These are phyloP conservation scores for Agaricus blazei DNA, from an alignment of 768 basidiomycete genomes.

Conservation along the genomic window DNA sequence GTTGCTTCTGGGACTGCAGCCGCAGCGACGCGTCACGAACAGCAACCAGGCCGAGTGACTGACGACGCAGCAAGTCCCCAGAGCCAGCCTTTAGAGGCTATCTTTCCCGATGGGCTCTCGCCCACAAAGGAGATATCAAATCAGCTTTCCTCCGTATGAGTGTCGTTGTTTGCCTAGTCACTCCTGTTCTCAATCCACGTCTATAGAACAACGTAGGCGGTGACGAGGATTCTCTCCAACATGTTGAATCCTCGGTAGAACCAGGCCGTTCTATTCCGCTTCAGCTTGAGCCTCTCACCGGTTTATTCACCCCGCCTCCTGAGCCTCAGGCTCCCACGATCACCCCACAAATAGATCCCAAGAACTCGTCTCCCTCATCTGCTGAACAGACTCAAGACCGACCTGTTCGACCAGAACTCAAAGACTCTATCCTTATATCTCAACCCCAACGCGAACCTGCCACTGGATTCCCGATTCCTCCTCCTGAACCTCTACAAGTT, in stretches of 20 bases:
- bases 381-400: too few species aligned
- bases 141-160: not conserved
- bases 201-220: not conserved
- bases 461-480: constrained; percentile 17
- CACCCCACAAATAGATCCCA: constrained; percentile 21
- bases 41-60: not conserved
- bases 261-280: not conserved
- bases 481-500: constrained; percentile 37
- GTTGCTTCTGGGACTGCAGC: not conserved
- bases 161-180: too few species aligned
- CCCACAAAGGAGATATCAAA: not conserved
- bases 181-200: not conserved
- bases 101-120: not conserved
- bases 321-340: constrained; percentile 31
- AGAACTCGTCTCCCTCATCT: too few species aligned
- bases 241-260: not conserved
- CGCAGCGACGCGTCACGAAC: not conserved
- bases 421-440: not conserved
- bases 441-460: constrained; percentile 7
- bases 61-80: not conserved
- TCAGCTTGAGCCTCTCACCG: constrained; percentile 9
- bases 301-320: constrained; percentile 18
- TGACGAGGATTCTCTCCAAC: not conserved
- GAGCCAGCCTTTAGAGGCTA: not conserved
- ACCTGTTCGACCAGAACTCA: not conserved